Conservation (phyloP, 345 rosid species). For the Eucalyptus curtisii region DNA sequence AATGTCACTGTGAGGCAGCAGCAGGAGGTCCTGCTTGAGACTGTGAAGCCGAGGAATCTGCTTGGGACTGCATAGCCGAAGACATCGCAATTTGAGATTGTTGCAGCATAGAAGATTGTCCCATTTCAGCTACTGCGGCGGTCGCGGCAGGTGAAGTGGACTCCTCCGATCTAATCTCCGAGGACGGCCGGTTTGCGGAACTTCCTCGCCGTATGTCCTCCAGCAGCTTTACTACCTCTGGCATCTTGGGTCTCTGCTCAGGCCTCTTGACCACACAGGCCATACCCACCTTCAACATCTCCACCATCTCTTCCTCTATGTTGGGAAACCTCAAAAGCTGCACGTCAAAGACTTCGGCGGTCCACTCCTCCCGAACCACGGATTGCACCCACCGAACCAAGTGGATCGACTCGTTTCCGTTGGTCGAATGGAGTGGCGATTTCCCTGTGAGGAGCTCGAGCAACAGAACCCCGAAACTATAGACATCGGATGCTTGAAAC, state of each 20-base stretch:
- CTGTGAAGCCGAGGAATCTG: background rate
- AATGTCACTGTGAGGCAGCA: background rate
- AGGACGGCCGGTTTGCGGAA: slow-evolving; percentile 10
- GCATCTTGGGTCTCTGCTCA: slow-evolving; percentile 66
- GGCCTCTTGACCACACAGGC: slow-evolving; percentile 59
- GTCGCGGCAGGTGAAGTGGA: slow-evolving; percentile 9
- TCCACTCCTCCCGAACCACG: slow-evolving; percentile 89
- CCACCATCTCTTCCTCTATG: slow-evolving; percentile 88
- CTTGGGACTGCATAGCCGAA: background rate
- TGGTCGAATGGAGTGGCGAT: slow-evolving; percentile 36
- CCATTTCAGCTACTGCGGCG: slow-evolving; percentile 14
- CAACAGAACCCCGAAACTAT: slow-evolving; percentile 74
- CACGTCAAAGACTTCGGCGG: slow-evolving; percentile 74
- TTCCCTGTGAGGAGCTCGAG: slow-evolving; percentile 84
- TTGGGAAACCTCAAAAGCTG: slow-evolving; percentile 74
- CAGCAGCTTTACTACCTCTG: slow-evolving; percentile 51
- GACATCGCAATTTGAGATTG: background rate
- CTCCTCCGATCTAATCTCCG: slow-evolving; percentile 22
- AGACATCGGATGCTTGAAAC: slow-evolving; percentile 65
- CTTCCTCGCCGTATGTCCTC: slow-evolving; percentile 34
- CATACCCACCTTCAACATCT: slow-evolving; percentile 82
- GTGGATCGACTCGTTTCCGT: slow-evolving; percentile 46
- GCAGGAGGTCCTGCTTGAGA: background rate
- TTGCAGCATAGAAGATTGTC: slow-evolving; percentile 15
- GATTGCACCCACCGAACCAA: slow-evolving; percentile 87